phyloP scores from a whole-genome alignment of 1,284 basidiomycete species.

The Caloboletus inedulis region DNA sequence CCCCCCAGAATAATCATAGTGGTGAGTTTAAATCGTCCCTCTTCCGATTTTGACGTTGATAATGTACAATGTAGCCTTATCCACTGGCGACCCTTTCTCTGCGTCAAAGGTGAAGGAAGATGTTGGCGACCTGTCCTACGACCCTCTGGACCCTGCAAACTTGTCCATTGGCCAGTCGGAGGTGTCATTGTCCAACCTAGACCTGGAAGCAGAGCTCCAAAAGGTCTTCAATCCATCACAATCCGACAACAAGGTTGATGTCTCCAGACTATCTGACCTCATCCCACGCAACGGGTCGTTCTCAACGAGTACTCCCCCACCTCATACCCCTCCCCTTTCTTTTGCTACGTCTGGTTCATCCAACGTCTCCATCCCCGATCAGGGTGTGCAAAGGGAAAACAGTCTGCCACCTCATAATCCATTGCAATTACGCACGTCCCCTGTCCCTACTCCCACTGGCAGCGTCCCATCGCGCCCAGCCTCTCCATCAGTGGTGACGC shows the following conservation, averaged over 20 bases:
- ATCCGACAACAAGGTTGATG: conserved; percentile 8
- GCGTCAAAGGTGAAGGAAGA: conserved; percentile 30
- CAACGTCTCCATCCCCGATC: conserved; percentile 11
- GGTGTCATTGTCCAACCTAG: conserved; percentile 32
- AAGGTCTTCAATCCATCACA: conserved; percentile 21
- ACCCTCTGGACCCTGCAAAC: conserved; percentile 36
- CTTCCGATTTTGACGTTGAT: background rate
- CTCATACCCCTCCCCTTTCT: conserved; percentile 15
- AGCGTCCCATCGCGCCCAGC: background rate
- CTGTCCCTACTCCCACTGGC: background rate
- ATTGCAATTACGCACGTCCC: conserved; percentile 2
- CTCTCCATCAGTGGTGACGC: conserved; percentile 9
- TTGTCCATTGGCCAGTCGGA: conserved; percentile 34
- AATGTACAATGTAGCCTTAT: conserved; percentile 9
- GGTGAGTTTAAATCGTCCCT: conserved; percentile 15
- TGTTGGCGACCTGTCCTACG: conserved; percentile 35
- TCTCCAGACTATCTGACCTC: conserved; percentile 21
- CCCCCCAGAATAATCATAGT: conserved; percentile 16
- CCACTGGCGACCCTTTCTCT: conserved; percentile 25
- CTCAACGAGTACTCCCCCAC: conserved; percentile 31
- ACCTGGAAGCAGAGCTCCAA: conserved; percentile 30
- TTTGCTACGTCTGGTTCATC: conserved; percentile 23
- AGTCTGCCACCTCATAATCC: background rate
- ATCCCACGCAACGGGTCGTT: conserved; percentile 25
- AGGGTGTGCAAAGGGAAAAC: conserved; percentile 4